Percentiles rank a stretch among this genome's conserved stretches.
These are phyloP conservation scores for Auricularia sp. DNA, from an alignment of 768 basidiomycete genomes.

Conservation along the genomic window DNA sequence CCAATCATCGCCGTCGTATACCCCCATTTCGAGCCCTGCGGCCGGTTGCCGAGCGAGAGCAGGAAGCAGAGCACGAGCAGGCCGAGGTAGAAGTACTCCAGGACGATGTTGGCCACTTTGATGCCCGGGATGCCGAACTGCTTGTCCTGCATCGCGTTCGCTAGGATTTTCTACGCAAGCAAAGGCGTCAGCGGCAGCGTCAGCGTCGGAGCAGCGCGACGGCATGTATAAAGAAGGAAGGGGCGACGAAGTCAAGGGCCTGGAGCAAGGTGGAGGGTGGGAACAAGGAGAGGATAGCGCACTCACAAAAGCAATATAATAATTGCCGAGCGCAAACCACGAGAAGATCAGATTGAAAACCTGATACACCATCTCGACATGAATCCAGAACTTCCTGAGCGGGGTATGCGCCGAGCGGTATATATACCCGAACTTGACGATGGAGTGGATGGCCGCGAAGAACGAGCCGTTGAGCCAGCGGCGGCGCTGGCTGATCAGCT, in stretches of 20 bases:
- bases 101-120: conserved; percentile 59
- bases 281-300: background rate
- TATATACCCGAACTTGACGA: conserved; percentile 88
- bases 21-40: conserved; percentile 77
- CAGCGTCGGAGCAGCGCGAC: background rate
- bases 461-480: conserved; percentile 98
- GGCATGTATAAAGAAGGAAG: conserved; percentile 1
- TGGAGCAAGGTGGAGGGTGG: too few species aligned
- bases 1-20: conserved; percentile 81
- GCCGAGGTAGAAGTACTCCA: conserved; percentile 83
- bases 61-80: conserved; percentile 81
- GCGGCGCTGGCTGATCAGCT: conserved; percentile 87
- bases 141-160: conserved; percentile 60
- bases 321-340: conserved; percentile 87
- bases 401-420: conserved; percentile 83
- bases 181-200: too few species aligned
- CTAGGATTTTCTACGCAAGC: conserved; percentile 39
- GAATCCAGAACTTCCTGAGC: conserved; percentile 85
- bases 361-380: conserved; percentile 89
- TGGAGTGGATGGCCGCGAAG: conserved; percentile 91
- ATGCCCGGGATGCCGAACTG: conserved; percentile 51
- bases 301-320: conserved; percentile 71
- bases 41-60: conserved; percentile 80
- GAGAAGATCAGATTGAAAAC: conserved; percentile 84
- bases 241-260: too few species aligned